Evolutionary conservation across 2,329 filamentous ascomycete genomes (phyloP), one percentile per base, ranked within the genome.

Genomic region (Clathrospora elynae): DNA sequence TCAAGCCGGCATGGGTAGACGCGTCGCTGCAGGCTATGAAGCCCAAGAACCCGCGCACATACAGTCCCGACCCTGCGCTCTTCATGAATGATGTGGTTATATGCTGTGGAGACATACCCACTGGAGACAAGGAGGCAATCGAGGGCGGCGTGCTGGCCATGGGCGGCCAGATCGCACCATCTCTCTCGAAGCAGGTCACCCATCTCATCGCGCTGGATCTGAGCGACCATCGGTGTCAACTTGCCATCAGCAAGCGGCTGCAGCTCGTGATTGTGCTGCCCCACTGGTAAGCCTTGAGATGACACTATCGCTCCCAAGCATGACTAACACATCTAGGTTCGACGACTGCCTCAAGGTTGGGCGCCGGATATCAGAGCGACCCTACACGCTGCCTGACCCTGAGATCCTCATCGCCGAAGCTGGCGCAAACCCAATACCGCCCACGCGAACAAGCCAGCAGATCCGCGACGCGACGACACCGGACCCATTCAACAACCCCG

Each of bases 331-430:
- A 42, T 16, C 2, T 19, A 91, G 88, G 90, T 96, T 99, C 64
- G 92, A 97, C 59, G 92, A 96, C 67, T 99, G 93, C 71, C 81
- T 99, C 56, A 93, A 88, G 70, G 82, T 99, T 18, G 91, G 92
- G 35, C 91, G 90, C 70, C 84, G 88, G 46, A 96, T 99, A 57
- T 87, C 89, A 57, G 93, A 99, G 67, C 75, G 77, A 5, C 93
- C 93, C 1, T 99, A 99, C 64, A 74, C 82, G 13, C 78, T 97
- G 1, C 93, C 93, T 1, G 78, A 97, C 53, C 88, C 93, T 1
- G 89, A 95, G 53, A 87, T 95, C 22, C 75, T 96, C 16, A 55
- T 62, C 10, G 31, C 41, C 6, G 51, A 65, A 34, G 49, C 55
- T 9, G 61, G 59, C 13, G 48, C 57, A n/a, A n/a, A n/a, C n/a